phyloP scores from a whole-genome alignment of 768 basidiomycete species.

The Auriculariales sp. region DNA sequence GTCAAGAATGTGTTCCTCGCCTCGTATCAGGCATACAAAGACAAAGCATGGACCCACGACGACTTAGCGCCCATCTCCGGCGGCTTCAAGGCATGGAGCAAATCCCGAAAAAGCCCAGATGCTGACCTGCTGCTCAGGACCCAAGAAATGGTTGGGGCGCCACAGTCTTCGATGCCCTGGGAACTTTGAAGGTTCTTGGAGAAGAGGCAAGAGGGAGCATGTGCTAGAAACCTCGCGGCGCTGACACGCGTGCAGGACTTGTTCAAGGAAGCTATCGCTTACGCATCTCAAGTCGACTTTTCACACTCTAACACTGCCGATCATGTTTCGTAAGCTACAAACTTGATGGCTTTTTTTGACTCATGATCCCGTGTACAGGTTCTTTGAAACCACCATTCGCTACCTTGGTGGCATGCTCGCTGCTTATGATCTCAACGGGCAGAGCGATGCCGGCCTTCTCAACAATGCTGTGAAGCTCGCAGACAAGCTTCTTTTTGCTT shows the following conservation, averaged over 20 bases:
- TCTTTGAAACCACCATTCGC: background rate
- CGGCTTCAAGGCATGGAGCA: constrained; percentile 13
- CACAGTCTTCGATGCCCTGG: constrained; percentile 45
- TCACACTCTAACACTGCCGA: constrained; percentile 28
- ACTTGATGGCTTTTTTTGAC: background rate
- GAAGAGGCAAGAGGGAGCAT: background rate
- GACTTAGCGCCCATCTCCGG: constrained; percentile 29
- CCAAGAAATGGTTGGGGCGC: constrained; percentile 37
- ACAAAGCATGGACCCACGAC: background rate
- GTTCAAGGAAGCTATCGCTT: constrained; percentile 41
- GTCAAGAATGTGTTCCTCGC: constrained; percentile 35
- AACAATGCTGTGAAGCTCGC: background rate
- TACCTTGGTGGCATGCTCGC: background rate
- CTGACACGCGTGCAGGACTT: constrained; percentile 23
- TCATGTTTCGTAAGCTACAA: constrained; percentile 18
- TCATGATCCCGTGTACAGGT: background rate
- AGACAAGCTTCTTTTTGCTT: background rate
- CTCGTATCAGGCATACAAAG: constrained; percentile 40
- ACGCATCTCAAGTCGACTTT: constrained; percentile 41
- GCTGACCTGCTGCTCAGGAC: constrained; percentile 23
- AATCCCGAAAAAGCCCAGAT: constrained; percentile 14
- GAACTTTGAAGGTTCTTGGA: constrained; percentile 30
- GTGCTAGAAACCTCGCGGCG: background rate
- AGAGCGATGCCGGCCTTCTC: background rate
- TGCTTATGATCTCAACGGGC: background rate